phyloP scores from a whole-genome alignment of 176 grass and related monocot species.

The Stipa capillata region DNA sequence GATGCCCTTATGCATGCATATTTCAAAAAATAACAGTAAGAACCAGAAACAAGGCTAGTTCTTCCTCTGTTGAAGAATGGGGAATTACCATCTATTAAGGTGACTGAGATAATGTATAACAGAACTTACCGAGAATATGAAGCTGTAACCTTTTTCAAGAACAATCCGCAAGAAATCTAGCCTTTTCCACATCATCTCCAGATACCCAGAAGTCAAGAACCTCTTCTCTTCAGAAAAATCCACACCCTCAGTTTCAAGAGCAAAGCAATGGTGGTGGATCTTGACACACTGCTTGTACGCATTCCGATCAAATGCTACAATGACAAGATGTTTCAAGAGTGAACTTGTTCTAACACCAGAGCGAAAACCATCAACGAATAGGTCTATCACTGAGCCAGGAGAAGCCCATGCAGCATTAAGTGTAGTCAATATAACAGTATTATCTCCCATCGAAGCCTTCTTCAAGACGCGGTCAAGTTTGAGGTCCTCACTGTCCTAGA shows the following conservation, averaged over 20 bases:
- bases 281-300: constrained; percentile 50
- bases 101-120: neutral
- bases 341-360: constrained; percentile 24
- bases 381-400: constrained; percentile 58
- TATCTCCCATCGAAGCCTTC: constrained; percentile 51
- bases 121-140: constrained; percentile 65
- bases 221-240: constrained; percentile 68
- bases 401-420: constrained; percentile 70
- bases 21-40: constrained; percentile 3
- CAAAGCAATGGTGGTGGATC: constrained; percentile 58
- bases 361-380: constrained; percentile 58
- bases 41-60: neutral
- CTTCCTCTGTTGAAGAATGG: neutral
- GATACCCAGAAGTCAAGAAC: constrained; percentile 61
- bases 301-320: constrained; percentile 51
- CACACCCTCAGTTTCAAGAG: constrained; percentile 45
- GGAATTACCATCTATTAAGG: no score
- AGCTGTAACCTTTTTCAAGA: constrained; percentile 66
- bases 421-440: constrained; percentile 68
- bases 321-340: constrained; percentile 62
- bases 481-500: constrained; percentile 57
- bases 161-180: constrained; percentile 58
- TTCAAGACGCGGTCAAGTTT: constrained; percentile 44
- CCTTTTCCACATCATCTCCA: constrained; percentile 83
- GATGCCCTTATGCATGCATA: neutral